Evolutionary conservation across 768 basidiomycete genomes (phyloP), one percentile per base, ranked within the genome.

Genomic region (Pulveroboletus sp.): DNA sequence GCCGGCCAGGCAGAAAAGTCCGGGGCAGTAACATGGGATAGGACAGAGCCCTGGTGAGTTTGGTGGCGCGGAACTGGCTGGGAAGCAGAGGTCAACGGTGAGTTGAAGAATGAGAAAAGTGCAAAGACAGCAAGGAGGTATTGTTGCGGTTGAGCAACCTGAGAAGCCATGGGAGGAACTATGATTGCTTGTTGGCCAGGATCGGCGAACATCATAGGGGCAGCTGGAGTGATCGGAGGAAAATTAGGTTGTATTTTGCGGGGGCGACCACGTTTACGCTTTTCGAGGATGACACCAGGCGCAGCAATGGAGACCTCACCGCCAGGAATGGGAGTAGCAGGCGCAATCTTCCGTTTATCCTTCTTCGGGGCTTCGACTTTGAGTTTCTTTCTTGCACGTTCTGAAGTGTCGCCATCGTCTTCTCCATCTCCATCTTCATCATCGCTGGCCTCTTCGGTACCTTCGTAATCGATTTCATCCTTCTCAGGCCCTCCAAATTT

Each of bases 51-150:
- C 11, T 78, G 72, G 51, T 85, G 83, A 0, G 75, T 70, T 44
- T 84, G 79, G n/a, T 54, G 57, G 28, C 65, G 64, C 4, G 65
- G 44, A 21, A 63, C 47, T 9, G 64, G 60, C 27, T 64, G 56
- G 1, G 74, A 55, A 9, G 70, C 67, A 1, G 78, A 73, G 0
- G 83, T 75, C 15, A 87, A 65, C 2, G 86, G 82, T 0, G 84
- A 86, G 58, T 87, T 89, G 73, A 90, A 88, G 70, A 92, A 86
- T 0, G 87, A 90, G 70, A 93, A 89, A 47, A 92, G 74, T 0
- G 87, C 86, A 59, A 92, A 92, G 26, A 81, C 81, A 26, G 87
- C 89, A 41, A 93, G 80, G 45, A 92, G 82, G 65, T 86, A 90
- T 54, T 89, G 88, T 38, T 67, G 74, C 3, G 71, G 65, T 15